Evolutionary conservation across 2,329 filamentous ascomycete species (phyloP).

Genomic region (Elsinoe ampelina): DNA sequence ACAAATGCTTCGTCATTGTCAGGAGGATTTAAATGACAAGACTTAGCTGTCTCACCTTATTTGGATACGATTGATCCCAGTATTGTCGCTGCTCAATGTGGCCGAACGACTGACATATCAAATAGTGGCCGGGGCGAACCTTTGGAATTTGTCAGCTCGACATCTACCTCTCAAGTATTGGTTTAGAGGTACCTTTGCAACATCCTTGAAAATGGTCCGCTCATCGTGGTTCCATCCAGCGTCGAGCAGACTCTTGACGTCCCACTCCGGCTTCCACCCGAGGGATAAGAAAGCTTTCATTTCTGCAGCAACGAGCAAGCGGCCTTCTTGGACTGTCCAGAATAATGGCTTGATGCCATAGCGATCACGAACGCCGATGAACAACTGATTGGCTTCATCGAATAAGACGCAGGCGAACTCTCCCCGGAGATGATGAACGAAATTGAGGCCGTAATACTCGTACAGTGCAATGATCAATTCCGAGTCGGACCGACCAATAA

Average conservation of each 20-base stretch:
- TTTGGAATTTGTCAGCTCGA: constrained; percentile 19
- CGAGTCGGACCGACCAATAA: constrained; percentile 40
- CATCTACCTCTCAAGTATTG: not conserved
- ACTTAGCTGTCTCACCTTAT: constrained; percentile 36
- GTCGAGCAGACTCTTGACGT: constrained; percentile 38
- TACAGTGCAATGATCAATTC: constrained; percentile 48
- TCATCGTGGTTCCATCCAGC: constrained; percentile 37
- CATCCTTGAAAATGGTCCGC: constrained; percentile 43
- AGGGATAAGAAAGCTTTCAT: constrained; percentile 45
- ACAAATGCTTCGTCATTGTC: constrained; percentile 19
- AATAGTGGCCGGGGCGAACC: constrained; percentile 37
- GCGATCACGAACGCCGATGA: constrained; percentile 45
- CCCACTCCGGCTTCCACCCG: constrained; percentile 46
- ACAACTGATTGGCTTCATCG: constrained; percentile 34
- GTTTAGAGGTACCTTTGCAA: constrained; percentile 30
- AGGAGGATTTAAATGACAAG: not conserved
- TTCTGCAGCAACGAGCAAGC: constrained; percentile 44
- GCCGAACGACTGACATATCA: constrained; percentile 33
- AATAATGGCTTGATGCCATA: constrained; percentile 51
- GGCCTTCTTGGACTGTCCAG: constrained; percentile 35
- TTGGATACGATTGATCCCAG: constrained; percentile 45
- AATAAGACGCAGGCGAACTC: constrained; percentile 48
- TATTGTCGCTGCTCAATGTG: constrained; percentile 37
- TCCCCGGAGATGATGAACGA: constrained; percentile 41
- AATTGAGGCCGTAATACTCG: constrained; percentile 38